Conservation (phyloP, 345 rosid genomes). For the Ceriops zippeliana region DNA sequence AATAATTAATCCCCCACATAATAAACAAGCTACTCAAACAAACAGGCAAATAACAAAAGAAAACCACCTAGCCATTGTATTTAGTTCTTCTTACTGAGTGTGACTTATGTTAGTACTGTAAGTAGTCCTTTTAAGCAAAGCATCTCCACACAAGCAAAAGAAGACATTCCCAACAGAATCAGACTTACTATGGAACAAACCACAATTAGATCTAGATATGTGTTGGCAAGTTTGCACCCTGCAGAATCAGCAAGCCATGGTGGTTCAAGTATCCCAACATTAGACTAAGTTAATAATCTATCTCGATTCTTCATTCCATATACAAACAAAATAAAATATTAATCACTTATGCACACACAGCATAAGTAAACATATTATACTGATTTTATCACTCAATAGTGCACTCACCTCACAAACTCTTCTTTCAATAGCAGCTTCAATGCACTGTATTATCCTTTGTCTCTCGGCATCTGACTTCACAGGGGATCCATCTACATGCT, state of each 20-base stretch:
- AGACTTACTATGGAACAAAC: too few species aligned
- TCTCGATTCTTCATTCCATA: too few species aligned
- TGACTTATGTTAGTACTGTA: not conserved
- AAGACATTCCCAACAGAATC: not conserved
- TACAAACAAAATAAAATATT: not conserved
- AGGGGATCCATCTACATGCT: constrained; percentile 89
- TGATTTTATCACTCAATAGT: not conserved
- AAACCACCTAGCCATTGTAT: constrained; percentile 6
- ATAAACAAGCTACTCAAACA: not conserved
- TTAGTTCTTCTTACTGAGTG: not conserved
- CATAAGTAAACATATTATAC: not conserved
- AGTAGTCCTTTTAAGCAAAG: not conserved
- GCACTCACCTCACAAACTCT: constrained; percentile 78
- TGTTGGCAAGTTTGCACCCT: too few species aligned
- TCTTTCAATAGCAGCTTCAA: constrained; percentile 91
- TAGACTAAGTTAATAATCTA: too few species aligned
- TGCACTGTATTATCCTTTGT: constrained; percentile 77
- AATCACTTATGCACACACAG: not conserved
- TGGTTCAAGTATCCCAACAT: not conserved
- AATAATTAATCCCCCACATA: constrained; percentile 2
- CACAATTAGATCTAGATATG: too few species aligned
- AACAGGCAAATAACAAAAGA: constrained; percentile 4
- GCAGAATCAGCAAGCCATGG: constrained; percentile 4
- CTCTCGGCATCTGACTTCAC: constrained; percentile 79
- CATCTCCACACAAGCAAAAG: not conserved